Percentiles rank a stretch among this genome's conserved stretches.
These are phyloP conservation scores for Saturnispora hagleri DNA, from an alignment of 805 yeast species.

Conservation along the genomic window DNA sequence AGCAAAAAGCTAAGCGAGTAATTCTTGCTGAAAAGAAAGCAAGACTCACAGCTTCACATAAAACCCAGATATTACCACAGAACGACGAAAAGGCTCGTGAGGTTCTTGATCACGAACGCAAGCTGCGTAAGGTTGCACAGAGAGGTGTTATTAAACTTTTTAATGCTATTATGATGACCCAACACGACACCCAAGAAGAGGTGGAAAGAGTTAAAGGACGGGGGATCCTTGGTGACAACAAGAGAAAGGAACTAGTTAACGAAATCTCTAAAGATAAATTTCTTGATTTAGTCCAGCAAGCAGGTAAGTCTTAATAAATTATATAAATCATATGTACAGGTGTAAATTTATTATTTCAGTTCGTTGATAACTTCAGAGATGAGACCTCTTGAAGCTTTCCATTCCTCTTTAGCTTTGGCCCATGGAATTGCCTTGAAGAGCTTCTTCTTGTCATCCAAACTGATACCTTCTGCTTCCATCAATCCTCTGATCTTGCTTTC, in stretches of 20 bases:
- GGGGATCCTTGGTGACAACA: constrained; percentile 32
- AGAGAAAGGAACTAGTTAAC: constrained; percentile 50
- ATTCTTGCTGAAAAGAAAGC: constrained; percentile 64
- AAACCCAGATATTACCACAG: constrained; percentile 55
- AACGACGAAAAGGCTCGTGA: constrained; percentile 50
- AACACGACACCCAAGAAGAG: constrained; percentile 65
- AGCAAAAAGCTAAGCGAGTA: constrained; percentile 69
- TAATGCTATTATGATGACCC: constrained; percentile 38
- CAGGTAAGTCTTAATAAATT: constrained; percentile 37
- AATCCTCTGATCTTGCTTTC: constrained; percentile 23
- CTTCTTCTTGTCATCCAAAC: constrained; percentile 15
- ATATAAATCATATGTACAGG: not conserved
- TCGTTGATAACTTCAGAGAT: constrained; percentile 24
- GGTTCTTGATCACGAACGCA: constrained; percentile 41
- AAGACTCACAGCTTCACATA: constrained; percentile 55
- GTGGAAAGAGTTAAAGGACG: constrained; percentile 30
- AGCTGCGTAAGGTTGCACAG: constrained; percentile 56
- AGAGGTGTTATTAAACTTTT: constrained; percentile 27
- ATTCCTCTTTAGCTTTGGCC: constrained; percentile 26
- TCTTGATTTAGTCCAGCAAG: constrained; percentile 76
- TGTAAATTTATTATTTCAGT: constrained; percentile 8
- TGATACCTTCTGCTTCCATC: constrained; percentile 19
- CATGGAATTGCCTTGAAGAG: constrained; percentile 29
- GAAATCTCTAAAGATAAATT: constrained; percentile 86
- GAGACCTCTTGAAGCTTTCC: constrained; percentile 29